Conservation (phyloP, 345 rosid species). For the Ricinus communis region DNA sequence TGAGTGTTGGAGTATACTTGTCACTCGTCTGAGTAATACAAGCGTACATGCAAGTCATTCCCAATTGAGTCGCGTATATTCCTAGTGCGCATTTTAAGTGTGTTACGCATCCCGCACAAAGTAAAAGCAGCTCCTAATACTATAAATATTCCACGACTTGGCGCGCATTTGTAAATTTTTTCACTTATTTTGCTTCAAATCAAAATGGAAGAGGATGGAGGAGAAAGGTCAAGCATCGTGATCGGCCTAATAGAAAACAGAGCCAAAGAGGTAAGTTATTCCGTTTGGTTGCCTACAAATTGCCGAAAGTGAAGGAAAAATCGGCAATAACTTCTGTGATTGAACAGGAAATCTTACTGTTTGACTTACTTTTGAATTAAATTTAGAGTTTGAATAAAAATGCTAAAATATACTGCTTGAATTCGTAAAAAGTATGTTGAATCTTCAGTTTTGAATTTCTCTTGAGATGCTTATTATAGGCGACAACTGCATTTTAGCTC, state of each 20-base stretch:
- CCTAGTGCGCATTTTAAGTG: constrained; percentile 5
- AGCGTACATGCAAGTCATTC: too few relatives aligned
- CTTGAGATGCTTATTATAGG: neutral
- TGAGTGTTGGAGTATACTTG: too few relatives aligned
- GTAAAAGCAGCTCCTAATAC: neutral
- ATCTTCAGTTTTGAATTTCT: too few relatives aligned
- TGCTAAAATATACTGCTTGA: neutral
- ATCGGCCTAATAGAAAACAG: constrained; percentile 84
- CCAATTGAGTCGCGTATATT: too few relatives aligned
- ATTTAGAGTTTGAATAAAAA: neutral
- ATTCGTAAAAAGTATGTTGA: neutral
- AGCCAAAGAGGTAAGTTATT: constrained; percentile 73
- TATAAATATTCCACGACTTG: constrained; percentile 11
- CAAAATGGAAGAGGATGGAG: constrained; percentile 81
- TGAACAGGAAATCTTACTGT: neutral
- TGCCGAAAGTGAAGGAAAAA: constrained; percentile 2
- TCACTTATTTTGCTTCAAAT: neutral
- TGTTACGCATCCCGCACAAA: neutral
- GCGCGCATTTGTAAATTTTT: constrained; percentile 30
- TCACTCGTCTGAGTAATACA: too few relatives aligned
- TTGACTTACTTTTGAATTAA: neutral
- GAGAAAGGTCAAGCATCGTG: constrained; percentile 80
- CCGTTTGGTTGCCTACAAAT: constrained; percentile 31
- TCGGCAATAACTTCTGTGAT: neutral
- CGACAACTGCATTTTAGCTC: neutral